Conservation (phyloP, 2,329 filamentous ascomycete species). For the Scedosporium aurantiacum region DNA sequence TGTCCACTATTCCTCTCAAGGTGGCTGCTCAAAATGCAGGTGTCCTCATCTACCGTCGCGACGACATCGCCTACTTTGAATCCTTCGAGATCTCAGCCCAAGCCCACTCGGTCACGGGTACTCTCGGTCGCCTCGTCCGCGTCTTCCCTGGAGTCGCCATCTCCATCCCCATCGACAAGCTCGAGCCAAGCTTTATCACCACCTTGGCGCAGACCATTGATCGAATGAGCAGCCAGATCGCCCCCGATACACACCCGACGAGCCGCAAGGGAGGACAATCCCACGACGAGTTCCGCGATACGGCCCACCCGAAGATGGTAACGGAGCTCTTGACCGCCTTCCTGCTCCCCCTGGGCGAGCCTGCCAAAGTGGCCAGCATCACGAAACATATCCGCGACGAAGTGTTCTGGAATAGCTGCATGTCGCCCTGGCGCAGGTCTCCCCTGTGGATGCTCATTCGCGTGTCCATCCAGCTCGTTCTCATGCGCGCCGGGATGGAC, state of each 20-base stretch:
- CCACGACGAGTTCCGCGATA: constrained; percentile 34
- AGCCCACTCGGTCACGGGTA: constrained; percentile 15
- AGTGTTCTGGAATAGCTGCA: constrained; percentile 26
- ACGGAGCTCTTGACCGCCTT: constrained; percentile 35
- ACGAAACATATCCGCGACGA: constrained; percentile 44
- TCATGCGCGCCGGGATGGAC: constrained; percentile 6
- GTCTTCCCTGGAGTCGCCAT: constrained; percentile 17
- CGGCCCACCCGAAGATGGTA: constrained; percentile 35
- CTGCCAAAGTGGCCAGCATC: constrained; percentile 19
- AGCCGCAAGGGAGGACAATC: constrained; percentile 24
- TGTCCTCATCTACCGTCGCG: constrained; percentile 16
- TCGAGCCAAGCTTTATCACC: constrained; percentile 13
- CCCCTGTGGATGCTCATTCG: constrained; percentile 44
- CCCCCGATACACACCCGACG: constrained; percentile 10
- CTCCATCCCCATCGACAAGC: constrained; percentile 10
- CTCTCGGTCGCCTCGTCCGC: constrained; percentile 18
- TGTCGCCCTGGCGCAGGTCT: constrained; percentile 37
- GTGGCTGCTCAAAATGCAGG: constrained; percentile 24
- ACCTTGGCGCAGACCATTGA: constrained; percentile 14
- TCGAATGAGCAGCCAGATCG: constrained; percentile 18
- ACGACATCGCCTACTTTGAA: constrained; percentile 16
- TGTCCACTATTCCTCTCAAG: constrained; percentile 15
- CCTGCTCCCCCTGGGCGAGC: constrained; percentile 24
- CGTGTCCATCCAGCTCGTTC: constrained; percentile 32
- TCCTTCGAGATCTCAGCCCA: constrained; percentile 22